phyloP scores from a whole-genome alignment of 495 filamentous ascomycete species.

The Glarea lozoyensis region DNA sequence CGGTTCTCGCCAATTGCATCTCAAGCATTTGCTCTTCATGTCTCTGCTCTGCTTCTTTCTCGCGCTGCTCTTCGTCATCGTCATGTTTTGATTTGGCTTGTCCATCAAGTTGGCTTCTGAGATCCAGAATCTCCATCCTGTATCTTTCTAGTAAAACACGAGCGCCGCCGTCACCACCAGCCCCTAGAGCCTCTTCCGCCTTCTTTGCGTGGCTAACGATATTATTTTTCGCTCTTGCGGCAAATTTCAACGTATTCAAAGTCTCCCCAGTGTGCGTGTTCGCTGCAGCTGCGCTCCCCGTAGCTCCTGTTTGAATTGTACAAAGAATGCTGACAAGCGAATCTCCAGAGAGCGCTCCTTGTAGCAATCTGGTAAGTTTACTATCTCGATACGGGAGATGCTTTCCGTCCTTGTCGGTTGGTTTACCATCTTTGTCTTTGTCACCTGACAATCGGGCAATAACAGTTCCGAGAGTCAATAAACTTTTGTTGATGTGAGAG shows the following conservation, averaged over 20 bases:
- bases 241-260: conserved; percentile 93
- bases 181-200: conserved; percentile 78
- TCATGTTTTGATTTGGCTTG: conserved; percentile 62
- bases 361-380: conserved; percentile 88
- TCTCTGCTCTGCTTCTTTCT: conserved; percentile 72
- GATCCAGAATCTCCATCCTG: conserved; percentile 82
- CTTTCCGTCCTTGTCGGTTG: conserved; percentile 69
- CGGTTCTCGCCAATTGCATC: conserved; percentile 93
- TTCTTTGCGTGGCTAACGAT: conserved; percentile 96
- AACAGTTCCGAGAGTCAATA: conserved; percentile 91
- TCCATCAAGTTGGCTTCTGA: conserved; percentile 71
- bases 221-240: conserved; percentile 91
- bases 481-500: conserved; percentile 95
- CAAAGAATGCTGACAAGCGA: conserved; percentile 96
- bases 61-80: conserved; percentile 60
- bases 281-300: conserved; percentile 51
- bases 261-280: conserved; percentile 76
- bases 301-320: conserved; percentile 74
- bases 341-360: conserved; percentile 86
- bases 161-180: conserved; percentile 69
- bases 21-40: conserved; percentile 97
- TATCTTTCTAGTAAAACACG: conserved; percentile 83
- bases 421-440: conserved; percentile 74
- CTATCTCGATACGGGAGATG: conserved; percentile 95
- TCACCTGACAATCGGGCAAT: conserved; percentile 76